Base-by-base conservation (phyloP, 2,329 filamentous ascomycete species). In the Dactylellina haptotyla region DNA sequence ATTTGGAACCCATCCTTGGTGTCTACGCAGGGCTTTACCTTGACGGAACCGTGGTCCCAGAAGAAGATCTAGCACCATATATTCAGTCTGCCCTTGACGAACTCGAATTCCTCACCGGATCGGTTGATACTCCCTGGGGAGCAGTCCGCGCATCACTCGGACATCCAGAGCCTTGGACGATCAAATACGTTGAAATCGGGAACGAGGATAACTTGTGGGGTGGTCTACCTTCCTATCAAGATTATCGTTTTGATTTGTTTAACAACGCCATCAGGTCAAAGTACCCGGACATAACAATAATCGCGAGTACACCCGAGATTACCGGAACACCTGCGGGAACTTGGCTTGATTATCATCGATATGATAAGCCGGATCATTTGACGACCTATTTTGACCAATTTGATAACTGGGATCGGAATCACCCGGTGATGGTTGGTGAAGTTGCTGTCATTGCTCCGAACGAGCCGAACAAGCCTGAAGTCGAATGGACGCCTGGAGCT, bases 171-270 rank as follows among this genome's bases (percentile, higher is more conserved):
- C 88, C 88, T 0, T 90, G 87, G 81, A 81, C 79, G 28, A 82
- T 90, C 53, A 82, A 84, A 9, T 88, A 85, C 76, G 86, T 90
- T 62, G 88, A 90, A 79, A 81, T 90, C 45, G 88, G 89, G 69
- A 90, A 90, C 78, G 88, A 90, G 78, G 88, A 90, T 76, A 86
- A 85, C 82, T 83, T 89, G 2, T 84, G 82, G 25, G 83, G 83
- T 2, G 84, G 83, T 3, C 81, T 83, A 1, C 77, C 78, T 0
- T 82, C 84, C 3, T 84, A 82, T 78, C 79, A 82, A 1, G 82
- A 84, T 4, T 64, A 64, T 34, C 85, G 88, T 2, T 88, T 89
- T 78, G 82, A 83, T 3, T 80, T 83, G 76, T 88, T 90, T 80
- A 83, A 88, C 73, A 79, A 87, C 39, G 87, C 87, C 14, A 87